phyloP scores from a whole-genome alignment of 805 yeast species.

The Komagataella pseudopastoris region DNA sequence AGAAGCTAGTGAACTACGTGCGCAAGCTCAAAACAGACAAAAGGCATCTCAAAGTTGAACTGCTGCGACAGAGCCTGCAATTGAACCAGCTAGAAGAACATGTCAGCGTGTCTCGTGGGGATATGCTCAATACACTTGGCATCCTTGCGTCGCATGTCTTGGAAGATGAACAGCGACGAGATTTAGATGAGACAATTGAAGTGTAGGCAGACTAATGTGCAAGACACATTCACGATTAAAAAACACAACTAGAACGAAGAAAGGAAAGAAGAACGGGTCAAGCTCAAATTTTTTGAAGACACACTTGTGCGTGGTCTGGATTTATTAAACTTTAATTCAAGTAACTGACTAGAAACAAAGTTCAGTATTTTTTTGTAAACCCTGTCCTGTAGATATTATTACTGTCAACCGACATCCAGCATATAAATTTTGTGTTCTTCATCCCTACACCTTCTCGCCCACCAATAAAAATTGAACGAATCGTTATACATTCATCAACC shows the following conservation, averaged over 20 bases:
- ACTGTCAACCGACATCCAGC: background rate
- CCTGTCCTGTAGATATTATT: background rate
- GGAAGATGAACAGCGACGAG: conserved; percentile 13
- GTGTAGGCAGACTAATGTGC: background rate
- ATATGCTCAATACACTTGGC: conserved; percentile 22
- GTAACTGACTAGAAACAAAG: background rate
- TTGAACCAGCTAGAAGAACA: conserved; percentile 14
- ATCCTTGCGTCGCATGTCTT: conserved; percentile 20
- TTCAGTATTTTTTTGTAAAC: background rate
- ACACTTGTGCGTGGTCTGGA: background rate
- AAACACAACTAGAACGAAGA: background rate
- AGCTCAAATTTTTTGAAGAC: background rate
- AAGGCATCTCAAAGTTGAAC: conserved; percentile 14
- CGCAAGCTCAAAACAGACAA: conserved; percentile 16
- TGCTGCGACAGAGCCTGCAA: conserved; percentile 12
- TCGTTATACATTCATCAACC: background rate
- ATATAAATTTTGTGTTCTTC: background rate
- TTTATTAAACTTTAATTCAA: background rate
- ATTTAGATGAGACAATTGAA: background rate
- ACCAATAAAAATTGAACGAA: background rate
- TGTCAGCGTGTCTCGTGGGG: conserved; percentile 15
- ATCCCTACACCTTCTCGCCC: background rate
- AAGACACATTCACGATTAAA: background rate
- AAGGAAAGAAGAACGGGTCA: background rate
- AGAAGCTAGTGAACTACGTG: conserved; percentile 17